Evolutionary conservation across 257 asterid species (phyloP).

Genomic region (Parsonsia alboflavescens): DNA sequence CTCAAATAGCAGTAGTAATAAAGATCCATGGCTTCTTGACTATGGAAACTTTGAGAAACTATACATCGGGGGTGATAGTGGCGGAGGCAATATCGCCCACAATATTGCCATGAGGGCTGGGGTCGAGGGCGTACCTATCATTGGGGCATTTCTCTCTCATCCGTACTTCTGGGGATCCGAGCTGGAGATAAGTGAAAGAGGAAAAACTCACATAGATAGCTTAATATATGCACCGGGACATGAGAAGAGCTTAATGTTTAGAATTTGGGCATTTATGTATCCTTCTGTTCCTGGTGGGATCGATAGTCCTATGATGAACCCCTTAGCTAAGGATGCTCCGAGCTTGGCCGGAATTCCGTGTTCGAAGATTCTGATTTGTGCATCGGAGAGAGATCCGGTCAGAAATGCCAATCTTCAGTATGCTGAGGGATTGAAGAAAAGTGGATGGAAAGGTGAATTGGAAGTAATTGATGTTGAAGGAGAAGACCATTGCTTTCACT

Average conservation of each 20-base stretch:
- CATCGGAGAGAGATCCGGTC: slow-evolving; percentile 13
- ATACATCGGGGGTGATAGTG: slow-evolving; percentile 31
- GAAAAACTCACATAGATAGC: too few relatives aligned
- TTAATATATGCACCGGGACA: too few relatives aligned
- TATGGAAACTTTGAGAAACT: slow-evolving; percentile 31
- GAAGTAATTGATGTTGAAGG: slow-evolving; percentile 14
- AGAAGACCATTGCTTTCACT: slow-evolving; percentile 12
- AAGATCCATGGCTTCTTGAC: slow-evolving; percentile 25
- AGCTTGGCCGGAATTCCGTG: slow-evolving; percentile 1
- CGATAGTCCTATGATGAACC: slow-evolving; percentile 24
- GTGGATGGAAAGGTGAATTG: slow-evolving; percentile 19
- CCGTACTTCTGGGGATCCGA: slow-evolving; percentile 30
- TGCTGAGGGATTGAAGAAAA: slow-evolving; percentile 9
- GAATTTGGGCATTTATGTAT: slow-evolving; percentile 15
- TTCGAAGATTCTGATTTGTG: slow-evolving; percentile 11
- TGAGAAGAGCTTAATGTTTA: slow-evolving; percentile 2
- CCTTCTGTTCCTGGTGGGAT: slow-evolving; percentile 18
- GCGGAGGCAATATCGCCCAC: slow-evolving; percentile 30
- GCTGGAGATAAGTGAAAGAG: neutral
- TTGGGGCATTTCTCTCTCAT: slow-evolving; percentile 27
- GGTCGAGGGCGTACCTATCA: neutral
- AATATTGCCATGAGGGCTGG: slow-evolving; percentile 13
- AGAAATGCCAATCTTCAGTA: slow-evolving; percentile 5
- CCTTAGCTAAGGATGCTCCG: slow-evolving; percentile 13
- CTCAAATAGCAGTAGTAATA: neutral